Percentiles rank a stretch among this genome's conserved stretches.
These are phyloP conservation scores for Brettanomyces nanus DNA, from an alignment of 805 yeast species.

Conservation along the genomic window DNA sequence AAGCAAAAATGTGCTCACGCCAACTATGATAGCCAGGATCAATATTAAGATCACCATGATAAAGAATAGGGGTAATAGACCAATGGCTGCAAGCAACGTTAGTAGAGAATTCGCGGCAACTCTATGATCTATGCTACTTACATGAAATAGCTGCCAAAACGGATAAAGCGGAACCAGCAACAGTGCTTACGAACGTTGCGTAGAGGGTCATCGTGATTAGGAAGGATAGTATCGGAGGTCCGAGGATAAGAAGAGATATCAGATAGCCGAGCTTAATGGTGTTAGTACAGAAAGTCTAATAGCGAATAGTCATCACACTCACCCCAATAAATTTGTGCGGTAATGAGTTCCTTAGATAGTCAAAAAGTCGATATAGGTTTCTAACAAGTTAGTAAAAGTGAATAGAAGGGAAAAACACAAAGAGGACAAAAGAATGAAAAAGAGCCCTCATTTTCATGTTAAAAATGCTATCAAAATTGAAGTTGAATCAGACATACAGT, in stretches of 20 bases:
- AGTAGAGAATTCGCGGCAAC: neutral
- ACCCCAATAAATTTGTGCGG: no score
- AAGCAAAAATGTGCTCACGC: conserved; percentile 5
- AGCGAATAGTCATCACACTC: no score
- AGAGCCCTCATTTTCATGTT: neutral
- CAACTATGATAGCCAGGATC: conserved; percentile 7
- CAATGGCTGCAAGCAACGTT: conserved; percentile 13
- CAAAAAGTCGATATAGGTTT: conserved; percentile 12
- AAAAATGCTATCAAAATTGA: neutral
- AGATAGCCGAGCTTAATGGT: neutral
- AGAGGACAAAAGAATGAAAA: neutral
- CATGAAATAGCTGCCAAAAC: conserved; percentile 1
- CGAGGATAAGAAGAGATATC: neutral
- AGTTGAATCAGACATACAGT: conserved; percentile 17
- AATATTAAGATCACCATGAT: conserved; percentile 11
- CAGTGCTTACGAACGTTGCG: conserved; percentile 7
- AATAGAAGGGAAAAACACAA: neutral
- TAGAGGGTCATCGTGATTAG: conserved; percentile 11
- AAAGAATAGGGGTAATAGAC: conserved; percentile 19
- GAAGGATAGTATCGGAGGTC: conserved; percentile 6
- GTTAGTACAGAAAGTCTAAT: neutral
- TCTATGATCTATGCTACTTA: neutral
- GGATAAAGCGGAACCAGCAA: conserved; percentile 6
- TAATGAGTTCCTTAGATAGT: conserved; percentile 9
- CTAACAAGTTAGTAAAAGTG: conserved; percentile 6